These are phyloP conservation scores for Cnidoscolus chayamansa DNA, from an alignment of 441 rosid genomes.

Conservation along the genomic window DNA sequence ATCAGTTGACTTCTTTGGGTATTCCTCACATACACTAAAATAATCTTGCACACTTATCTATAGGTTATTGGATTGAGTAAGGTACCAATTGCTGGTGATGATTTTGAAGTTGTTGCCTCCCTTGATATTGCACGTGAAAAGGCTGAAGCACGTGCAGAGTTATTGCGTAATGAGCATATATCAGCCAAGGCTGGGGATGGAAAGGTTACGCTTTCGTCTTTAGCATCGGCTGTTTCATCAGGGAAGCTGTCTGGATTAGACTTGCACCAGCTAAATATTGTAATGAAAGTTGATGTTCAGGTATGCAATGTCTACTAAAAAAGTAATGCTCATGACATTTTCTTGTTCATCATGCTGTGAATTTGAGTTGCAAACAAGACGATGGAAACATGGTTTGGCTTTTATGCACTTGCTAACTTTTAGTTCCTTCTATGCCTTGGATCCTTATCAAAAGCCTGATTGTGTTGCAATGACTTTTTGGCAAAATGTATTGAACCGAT, in stretches of 20 bases:
- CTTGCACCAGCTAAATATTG: slow-evolving; percentile 89
- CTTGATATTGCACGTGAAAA: slow-evolving; percentile 83
- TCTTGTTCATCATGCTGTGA: slow-evolving; percentile 13
- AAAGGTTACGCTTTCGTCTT: slow-evolving; percentile 88
- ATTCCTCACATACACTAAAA: slow-evolving; percentile 21
- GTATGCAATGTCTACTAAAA: slow-evolving; percentile 33
- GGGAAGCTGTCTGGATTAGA: slow-evolving; percentile 81
- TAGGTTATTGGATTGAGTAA: slow-evolving; percentile 88
- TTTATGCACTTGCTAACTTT: not conserved
- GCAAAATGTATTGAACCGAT: slow-evolving; percentile 9
- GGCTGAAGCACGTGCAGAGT: slow-evolving; percentile 69
- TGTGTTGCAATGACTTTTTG: slow-evolving; percentile 1
- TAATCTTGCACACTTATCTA: slow-evolving; percentile 16
- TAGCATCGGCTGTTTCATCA: slow-evolving; percentile 84
- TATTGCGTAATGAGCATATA: slow-evolving; percentile 75
- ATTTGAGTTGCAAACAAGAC: slow-evolving; percentile 13
- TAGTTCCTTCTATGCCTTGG: not conserved
- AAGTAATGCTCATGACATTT: not conserved
- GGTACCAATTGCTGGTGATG: slow-evolving; percentile 91
- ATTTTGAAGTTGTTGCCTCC: slow-evolving; percentile 74
- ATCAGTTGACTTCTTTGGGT: not conserved
- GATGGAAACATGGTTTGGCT: slow-evolving; percentile 1
- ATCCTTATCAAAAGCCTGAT: not conserved
- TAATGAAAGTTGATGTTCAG: slow-evolving; percentile 94
- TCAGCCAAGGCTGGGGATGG: slow-evolving; percentile 96